Conservation (phyloP, 306 rosid species). For the Pterocarpus santalinus region DNA sequence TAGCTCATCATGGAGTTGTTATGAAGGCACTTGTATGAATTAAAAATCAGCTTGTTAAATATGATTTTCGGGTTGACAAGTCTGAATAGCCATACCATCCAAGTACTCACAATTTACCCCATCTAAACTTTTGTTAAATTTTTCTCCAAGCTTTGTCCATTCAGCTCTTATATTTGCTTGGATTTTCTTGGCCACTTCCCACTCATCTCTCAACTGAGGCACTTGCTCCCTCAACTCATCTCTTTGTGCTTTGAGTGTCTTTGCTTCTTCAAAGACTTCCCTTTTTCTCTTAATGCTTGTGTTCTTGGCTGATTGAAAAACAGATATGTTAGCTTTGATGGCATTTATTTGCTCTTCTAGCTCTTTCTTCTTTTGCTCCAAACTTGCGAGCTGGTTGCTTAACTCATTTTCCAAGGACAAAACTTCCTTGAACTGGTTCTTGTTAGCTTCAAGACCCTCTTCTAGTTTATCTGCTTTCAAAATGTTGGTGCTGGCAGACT, state of each 20-base stretch:
- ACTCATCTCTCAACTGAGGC: conserved; percentile 51
- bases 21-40: conserved; percentile 2
- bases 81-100: conserved; percentile 31
- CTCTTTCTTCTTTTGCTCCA: conserved; percentile 61
- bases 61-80: conserved; percentile 37
- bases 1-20: conserved; percentile 40
- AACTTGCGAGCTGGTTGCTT: conserved; percentile 50
- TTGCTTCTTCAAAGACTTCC: conserved; percentile 59
- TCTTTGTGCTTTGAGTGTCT: conserved; percentile 53
- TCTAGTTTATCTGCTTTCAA: conserved; percentile 57
- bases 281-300: conserved; percentile 52
- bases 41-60: conserved; percentile 40
- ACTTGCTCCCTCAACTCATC: conserved; percentile 60
- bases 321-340: conserved; percentile 52
- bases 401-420: conserved; percentile 53
- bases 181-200: conserved; percentile 59
- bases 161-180: conserved; percentile 47
- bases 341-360: conserved; percentile 59
- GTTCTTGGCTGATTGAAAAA: conserved; percentile 53
- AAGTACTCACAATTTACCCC: conserved; percentile 35
- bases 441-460: conserved; percentile 59
- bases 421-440: conserved; percentile 57
- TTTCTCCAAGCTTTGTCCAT: conserved; percentile 62
- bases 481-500: conserved; percentile 52
- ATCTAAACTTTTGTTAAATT: conserved; percentile 43